Evolutionary conservation across 306 rosid species (phyloP), one percentile per base, ranked within the genome.

Genomic region (Begonia fuchsioides): DNA sequence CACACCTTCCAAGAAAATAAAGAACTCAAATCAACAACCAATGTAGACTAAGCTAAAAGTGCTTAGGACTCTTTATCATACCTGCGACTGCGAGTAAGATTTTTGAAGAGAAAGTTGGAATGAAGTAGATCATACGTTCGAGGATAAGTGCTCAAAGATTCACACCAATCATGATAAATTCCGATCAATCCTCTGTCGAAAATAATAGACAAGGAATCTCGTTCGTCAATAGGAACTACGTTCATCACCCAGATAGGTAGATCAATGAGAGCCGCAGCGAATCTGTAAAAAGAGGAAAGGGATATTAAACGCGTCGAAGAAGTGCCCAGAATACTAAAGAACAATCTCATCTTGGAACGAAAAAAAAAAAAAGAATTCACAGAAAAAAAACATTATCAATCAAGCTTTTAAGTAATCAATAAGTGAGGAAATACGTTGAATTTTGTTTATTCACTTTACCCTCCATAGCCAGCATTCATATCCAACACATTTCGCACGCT

Each of bases 381-480:
- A n/a, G n/a, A 54, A 11, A 5, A 15, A 41, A 9, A 2, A 39
- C 15, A 53, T 39, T 13, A 49, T 5, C 35, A 26, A 26, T 26
- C 35, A 0, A 26, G 35, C 35, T 26, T 26, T 26, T 26, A 26
- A 8, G 5, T 26, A 4, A 26, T 6, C 35, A 26, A 26, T 26
- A 26, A 26, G 15, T 43, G 19, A 12, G 19, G 47, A 11, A 32
- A 12, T 9, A 41, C 32, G 32, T 52, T 52, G 35, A 26, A 26
- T 3, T 26, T 26, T 26, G n/a, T 26, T 26, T 26, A 2, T 26
- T 26, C 35, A 26, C n/a, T 64, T 78, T 85, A 90, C 98, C 98
- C 98, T 71, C 85, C 98, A 59, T 72, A 79, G 63, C 92, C 85
- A 55, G 98, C 95, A 75, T 90, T 90, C 94, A 85, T 82, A 66